A percentile compares a stretch with the other conserved stretches of the same genome.
These are phyloP conservation scores for Mycena filopes DNA, from an alignment of 768 basidiomycete genomes.

Conservation along the genomic window DNA sequence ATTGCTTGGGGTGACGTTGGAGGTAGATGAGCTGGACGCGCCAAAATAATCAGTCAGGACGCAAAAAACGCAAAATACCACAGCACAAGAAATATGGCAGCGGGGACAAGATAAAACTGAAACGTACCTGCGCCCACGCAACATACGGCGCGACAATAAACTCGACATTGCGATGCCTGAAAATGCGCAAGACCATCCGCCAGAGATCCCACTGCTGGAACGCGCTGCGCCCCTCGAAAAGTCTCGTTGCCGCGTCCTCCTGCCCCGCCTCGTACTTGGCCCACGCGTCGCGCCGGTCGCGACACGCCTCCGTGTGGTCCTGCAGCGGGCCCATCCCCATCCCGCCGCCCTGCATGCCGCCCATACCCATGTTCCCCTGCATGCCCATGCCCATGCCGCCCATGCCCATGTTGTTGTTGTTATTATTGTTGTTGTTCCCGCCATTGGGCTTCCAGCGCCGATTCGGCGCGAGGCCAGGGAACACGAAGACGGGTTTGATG, in stretches of 20 bases:
- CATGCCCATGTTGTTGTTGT: background rate
- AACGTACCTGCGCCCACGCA: conserved; percentile 92
- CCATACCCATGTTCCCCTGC: background rate
- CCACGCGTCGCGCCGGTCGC: conserved; percentile 90
- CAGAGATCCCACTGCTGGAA: conserved; percentile 92
- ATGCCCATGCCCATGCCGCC: background rate
- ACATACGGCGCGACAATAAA: conserved; percentile 96
- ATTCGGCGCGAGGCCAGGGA: conserved; percentile 86
- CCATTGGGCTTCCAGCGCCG: conserved; percentile 74
- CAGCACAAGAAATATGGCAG: background rate
- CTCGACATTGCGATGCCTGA: conserved; percentile 94
- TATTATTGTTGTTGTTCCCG: background rate
- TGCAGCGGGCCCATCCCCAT: conserved; percentile 45
- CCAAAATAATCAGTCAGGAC: background rate
- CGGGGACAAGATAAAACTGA: background rate
- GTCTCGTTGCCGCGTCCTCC: conserved; percentile 87
- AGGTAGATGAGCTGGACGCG: conserved; percentile 87
- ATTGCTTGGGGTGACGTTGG: conserved; percentile 90
- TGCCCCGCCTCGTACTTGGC: conserved; percentile 91
- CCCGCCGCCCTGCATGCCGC: background rate
- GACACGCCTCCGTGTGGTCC: conserved; percentile 74
- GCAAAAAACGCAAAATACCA: conserved; percentile 18
- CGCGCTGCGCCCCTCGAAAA: conserved; percentile 81
- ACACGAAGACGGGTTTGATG: conserved; percentile 99
- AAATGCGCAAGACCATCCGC: conserved; percentile 91